These are phyloP conservation scores for Aegilops bicornis DNA, from an alignment of 176 grass and related monocot species.

Conservation along the genomic window DNA sequence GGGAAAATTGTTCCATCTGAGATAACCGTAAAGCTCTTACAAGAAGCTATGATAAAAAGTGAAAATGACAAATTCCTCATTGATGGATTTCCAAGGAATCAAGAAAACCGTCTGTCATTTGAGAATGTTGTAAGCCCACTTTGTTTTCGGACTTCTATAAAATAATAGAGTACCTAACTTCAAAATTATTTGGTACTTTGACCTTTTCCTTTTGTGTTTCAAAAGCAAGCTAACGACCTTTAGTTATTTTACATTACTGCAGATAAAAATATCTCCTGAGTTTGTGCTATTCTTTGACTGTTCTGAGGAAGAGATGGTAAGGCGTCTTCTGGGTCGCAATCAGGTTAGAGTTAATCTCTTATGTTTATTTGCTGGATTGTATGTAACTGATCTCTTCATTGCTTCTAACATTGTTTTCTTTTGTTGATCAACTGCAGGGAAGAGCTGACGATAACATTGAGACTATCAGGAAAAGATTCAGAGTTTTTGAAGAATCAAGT, in stretches of 20 bases:
- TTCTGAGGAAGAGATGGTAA: conserved; percentile 62
- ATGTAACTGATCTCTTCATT: neutral
- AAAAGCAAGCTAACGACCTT: neutral
- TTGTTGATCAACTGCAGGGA: conserved; percentile 45
- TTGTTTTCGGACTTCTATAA: neutral
- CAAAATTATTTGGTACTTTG: neutral
- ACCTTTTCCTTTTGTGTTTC: neutral
- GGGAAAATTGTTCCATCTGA: conserved; percentile 73
- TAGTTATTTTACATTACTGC: conserved; percentile 22
- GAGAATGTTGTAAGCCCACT: conserved; percentile 50
- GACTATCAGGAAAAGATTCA: conserved; percentile 67
- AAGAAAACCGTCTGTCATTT: conserved; percentile 66
- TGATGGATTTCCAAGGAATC: conserved; percentile 69
- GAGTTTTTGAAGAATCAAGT: conserved; percentile 57
- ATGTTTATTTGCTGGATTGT: conserved; percentile 10
- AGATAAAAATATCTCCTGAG: conserved; percentile 60
- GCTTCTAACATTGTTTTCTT: conserved; percentile 9
- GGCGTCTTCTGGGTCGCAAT: conserved; percentile 46
- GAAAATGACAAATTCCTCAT: conserved; percentile 63
- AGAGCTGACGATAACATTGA: conserved; percentile 72
- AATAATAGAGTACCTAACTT: neutral
- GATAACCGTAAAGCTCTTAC: conserved; percentile 58
- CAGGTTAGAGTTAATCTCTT: conserved; percentile 30
- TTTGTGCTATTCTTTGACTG: conserved; percentile 69
- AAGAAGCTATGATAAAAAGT: conserved; percentile 55